Percentiles rank a stretch among this genome's conserved stretches.
phyloP scores from a whole-genome alignment of 2,329 filamentous ascomycete species.

The Aspergillus carbonarius region DNA sequence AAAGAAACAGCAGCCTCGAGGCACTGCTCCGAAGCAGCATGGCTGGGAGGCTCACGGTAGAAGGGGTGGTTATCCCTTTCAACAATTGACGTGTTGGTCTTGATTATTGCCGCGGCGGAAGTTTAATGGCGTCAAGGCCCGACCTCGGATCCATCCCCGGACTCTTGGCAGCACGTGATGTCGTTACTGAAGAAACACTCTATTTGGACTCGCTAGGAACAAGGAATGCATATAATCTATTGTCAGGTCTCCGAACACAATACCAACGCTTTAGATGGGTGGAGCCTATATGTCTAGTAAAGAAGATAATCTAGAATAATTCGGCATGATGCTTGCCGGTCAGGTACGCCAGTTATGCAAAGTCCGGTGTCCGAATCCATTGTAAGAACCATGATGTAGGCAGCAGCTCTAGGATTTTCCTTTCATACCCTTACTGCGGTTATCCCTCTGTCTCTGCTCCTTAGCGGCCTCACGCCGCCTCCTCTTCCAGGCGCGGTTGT shows the following conservation, averaged over 20 bases:
- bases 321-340: neutral
- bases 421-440: conserved; percentile 52
- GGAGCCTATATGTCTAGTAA: neutral
- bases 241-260: neutral
- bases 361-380: neutral
- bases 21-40: conserved; percentile 22
- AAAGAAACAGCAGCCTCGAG: conserved; percentile 24
- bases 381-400: neutral
- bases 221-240: neutral
- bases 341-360: neutral
- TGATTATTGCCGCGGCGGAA: neutral
- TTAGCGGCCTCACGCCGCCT: conserved; percentile 60
- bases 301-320: neutral
- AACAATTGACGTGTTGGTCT: neutral
- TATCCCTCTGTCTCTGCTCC: conserved; percentile 59
- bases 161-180: conserved; percentile 18
- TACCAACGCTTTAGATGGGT: neutral
- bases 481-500: conserved; percentile 54
- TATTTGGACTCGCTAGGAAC: neutral
- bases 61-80: neutral
- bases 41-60: conserved; percentile 1
- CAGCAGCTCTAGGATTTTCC: conserved; percentile 28
- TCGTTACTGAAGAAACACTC: neutral
- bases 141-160: neutral
- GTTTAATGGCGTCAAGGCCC: too few species aligned